Conservation (phyloP, 192 early-diverging fungal species). For the Coemansia sp. region DNA sequence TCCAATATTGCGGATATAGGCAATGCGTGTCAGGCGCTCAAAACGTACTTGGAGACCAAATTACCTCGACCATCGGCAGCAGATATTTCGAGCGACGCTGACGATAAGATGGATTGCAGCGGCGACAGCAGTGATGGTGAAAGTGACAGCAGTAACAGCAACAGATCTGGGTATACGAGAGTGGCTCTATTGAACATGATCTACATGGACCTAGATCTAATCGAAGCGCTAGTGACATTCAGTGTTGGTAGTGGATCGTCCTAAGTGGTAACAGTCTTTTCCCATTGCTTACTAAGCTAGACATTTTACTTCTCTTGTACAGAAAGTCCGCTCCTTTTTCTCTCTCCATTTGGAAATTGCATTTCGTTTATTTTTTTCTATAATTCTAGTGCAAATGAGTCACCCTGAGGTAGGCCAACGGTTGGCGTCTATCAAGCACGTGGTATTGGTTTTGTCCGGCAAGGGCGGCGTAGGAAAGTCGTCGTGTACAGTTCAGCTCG, state of each 20-base stretch:
- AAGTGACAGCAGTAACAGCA: neutral
- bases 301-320: neutral
- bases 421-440: conserved; percentile 68
- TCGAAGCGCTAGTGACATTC: neutral
- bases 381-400: conserved; percentile 25
- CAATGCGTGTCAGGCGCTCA: neutral
- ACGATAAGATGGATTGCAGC: neutral
- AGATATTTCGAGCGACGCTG: neutral
- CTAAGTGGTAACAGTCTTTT: neutral
- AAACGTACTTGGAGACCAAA: neutral
- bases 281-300: neutral
- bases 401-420: conserved; percentile 41
- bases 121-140: neutral
- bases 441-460: conserved; percentile 93
- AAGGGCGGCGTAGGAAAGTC: conserved; percentile 99
- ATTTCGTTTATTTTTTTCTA: neutral
- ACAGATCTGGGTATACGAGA: neutral
- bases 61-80: neutral
- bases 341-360: neutral
- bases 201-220: conserved; percentile 30
- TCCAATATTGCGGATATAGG: neutral
- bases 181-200: conserved; percentile 6
- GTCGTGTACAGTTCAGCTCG: conserved; percentile 88
- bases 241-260: neutral
- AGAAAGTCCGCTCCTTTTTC: neutral